Percentiles rank a stretch among this genome's conserved stretches.
Evolutionary conservation across 331 rosid species (phyloP).

Genomic region (Cydonia oblonga): DNA sequence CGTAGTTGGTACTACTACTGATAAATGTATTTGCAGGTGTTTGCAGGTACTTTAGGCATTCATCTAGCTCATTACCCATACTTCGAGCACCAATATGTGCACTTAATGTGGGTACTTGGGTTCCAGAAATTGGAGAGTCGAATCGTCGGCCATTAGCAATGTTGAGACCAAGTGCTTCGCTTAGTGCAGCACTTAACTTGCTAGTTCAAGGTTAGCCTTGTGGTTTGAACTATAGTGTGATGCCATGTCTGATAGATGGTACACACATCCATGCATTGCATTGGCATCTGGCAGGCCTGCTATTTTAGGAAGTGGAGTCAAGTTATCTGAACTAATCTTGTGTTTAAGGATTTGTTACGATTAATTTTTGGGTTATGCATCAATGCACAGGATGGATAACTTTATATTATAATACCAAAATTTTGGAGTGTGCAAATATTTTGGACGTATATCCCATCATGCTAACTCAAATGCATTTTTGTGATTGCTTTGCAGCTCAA

Average conservation of each 20-base stretch:
- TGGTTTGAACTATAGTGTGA: background rate
- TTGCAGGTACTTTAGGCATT: conserved; percentile 90
- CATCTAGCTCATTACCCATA: conserved; percentile 71
- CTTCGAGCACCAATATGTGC: conserved; percentile 79
- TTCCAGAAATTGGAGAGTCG: conserved; percentile 89
- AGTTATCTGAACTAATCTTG: background rate
- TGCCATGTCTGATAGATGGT: background rate
- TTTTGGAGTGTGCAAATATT: background rate
- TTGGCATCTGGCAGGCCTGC: background rate
- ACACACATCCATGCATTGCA: background rate
- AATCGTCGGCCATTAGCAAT: conserved; percentile 68
- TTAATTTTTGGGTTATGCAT: background rate
- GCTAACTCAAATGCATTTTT: background rate
- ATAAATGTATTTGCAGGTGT: conserved; percentile 62
- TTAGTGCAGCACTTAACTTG: conserved; percentile 70
- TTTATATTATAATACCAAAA: background rate
- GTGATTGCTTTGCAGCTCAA: conserved; percentile 58
- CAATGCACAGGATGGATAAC: too few relatives aligned
- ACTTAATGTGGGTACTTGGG: conserved; percentile 89
- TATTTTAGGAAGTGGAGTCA: background rate
- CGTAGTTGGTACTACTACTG: background rate
- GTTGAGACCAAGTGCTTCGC: conserved; percentile 84
- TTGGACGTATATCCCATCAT: background rate
- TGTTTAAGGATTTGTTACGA: background rate
- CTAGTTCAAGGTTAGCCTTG: conserved; percentile 73